These are phyloP conservation scores for Hymenoscyphus infarciens DNA, from an alignment of 2,329 filamentous ascomycete species.

Conservation along the genomic window DNA sequence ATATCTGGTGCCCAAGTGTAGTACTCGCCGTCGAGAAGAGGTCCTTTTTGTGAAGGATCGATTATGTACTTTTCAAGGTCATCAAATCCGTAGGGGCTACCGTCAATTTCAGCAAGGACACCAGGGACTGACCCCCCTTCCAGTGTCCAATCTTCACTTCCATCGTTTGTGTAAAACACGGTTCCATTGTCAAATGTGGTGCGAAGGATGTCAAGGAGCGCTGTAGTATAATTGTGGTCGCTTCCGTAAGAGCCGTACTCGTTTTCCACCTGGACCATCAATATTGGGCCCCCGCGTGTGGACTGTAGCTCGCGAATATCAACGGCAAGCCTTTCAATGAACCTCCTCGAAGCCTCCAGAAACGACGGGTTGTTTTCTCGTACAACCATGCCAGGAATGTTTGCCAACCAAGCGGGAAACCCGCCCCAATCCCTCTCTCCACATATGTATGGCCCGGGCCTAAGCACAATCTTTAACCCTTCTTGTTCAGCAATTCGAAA, in stretches of 20 bases:
- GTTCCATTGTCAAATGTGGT: slow-evolving; percentile 39
- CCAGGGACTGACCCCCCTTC: slow-evolving; percentile 42
- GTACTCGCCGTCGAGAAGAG: slow-evolving; percentile 48
- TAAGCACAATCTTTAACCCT: slow-evolving; percentile 45
- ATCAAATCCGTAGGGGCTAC: slow-evolving; percentile 41
- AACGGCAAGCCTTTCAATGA: slow-evolving; percentile 41
- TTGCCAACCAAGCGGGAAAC: slow-evolving; percentile 41
- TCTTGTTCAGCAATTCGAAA: slow-evolving; percentile 45
- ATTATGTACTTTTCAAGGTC: slow-evolving; percentile 43
- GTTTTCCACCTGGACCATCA: slow-evolving; percentile 49
- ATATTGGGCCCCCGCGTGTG: slow-evolving; percentile 45
- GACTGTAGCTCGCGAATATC: slow-evolving; percentile 45
- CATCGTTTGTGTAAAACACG: slow-evolving; percentile 49
- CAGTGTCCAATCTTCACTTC: slow-evolving; percentile 42
- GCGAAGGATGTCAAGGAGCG: slow-evolving; percentile 42
- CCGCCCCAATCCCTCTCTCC: slow-evolving; percentile 46
- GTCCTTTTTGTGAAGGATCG: slow-evolving; percentile 42
- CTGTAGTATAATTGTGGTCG: slow-evolving; percentile 43
- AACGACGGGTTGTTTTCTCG: slow-evolving; percentile 42
- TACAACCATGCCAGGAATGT: slow-evolving; percentile 40
- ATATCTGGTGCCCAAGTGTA: slow-evolving; percentile 44
- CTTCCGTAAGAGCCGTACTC: slow-evolving; percentile 49
- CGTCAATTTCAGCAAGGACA: slow-evolving; percentile 46
- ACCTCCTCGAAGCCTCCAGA: slow-evolving; percentile 43
- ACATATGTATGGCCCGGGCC: slow-evolving; percentile 47